Evolutionary conservation across 2,329 filamentous ascomycete species (phyloP), one percentile per base, ranked within the genome.

Genomic region (Chaetomium strumarium): DNA sequence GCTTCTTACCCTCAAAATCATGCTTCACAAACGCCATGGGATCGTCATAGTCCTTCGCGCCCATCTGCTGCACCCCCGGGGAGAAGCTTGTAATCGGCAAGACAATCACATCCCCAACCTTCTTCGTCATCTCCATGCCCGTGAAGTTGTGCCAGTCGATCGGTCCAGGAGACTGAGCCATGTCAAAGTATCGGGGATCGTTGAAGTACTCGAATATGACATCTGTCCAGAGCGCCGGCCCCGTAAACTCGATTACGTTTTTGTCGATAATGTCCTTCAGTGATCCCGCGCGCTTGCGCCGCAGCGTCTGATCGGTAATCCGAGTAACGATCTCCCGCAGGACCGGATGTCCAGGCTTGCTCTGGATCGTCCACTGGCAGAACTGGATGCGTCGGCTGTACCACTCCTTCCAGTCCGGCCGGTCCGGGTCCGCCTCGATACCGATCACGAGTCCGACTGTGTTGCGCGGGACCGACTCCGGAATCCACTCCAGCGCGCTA

Each of bases 21-120:
- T 99, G 93, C 72, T 93, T 91, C 56, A 99, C 93, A 75, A 95
- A 97, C 1, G 93, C 93, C 89, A 96, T 92, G 1, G 90, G 90
- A 67, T 97, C 86, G 61, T 96, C 90, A 39, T 84, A 79, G 57
- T 95, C 90, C 64, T 85, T 85, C 42, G 93, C 88, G 12, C 88
- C 88, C 90, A 96, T 97, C 67, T 96, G 90, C 62, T 84, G 81
- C 41, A 97, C 90, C 24, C 93, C 93, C 0, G 93, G 93, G 63
- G 90, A 96, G 75, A 99, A 99, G 70, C 90, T 92, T 7, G 93
- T 99, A 63, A 99, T 97, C 24, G 93, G 93, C 55, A 99, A 73
- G 13, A 99, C 85, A 48, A 96, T 83, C 2, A 96, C 90, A 69
- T 99, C 93, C 42, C 93, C 93, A 16, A 97, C 84, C 65, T 90